Conservation (phyloP, 495 filamentous ascomycete species). For the Hamigera avellanea region DNA sequence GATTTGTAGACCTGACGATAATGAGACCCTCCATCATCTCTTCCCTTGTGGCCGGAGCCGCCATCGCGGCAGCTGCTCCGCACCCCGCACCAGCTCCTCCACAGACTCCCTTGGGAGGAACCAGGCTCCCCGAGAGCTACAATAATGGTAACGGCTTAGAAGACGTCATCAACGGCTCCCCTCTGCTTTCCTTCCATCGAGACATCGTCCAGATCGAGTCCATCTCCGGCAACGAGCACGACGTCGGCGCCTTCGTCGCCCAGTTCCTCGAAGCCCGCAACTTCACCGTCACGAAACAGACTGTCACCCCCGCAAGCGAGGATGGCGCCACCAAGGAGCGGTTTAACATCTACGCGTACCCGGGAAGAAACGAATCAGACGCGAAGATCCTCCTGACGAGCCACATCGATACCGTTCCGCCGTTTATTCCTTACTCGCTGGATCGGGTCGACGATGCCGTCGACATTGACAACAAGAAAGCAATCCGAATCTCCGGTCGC, state of each 20-base stretch:
- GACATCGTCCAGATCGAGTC: constrained; percentile 66
- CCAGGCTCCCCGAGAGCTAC: background rate
- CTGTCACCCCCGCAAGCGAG: constrained; percentile 16
- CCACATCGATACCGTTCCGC: constrained; percentile 62
- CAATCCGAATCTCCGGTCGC: constrained; percentile 52
- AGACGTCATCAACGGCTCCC: constrained; percentile 22
- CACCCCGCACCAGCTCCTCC: constrained; percentile 13
- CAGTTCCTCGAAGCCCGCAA: constrained; percentile 51
- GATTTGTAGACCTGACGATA: background rate
- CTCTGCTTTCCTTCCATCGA: constrained; percentile 67
- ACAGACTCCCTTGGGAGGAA: background rate
- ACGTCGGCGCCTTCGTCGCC: constrained; percentile 56
- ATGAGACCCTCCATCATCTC: constrained; percentile 2
- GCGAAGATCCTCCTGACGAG: constrained; percentile 60
- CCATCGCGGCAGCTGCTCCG: constrained; percentile 21
- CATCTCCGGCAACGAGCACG: constrained; percentile 60
- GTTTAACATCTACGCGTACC: constrained; percentile 75
- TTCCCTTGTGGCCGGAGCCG: constrained; percentile 13
- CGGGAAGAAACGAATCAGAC: constrained; percentile 42
- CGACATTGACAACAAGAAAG: constrained; percentile 28
- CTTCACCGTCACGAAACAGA: constrained; percentile 57
- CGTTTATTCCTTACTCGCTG: constrained; percentile 47
- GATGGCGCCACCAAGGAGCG: constrained; percentile 23
- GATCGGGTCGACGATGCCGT: constrained; percentile 8
- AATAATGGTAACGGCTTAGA: constrained; percentile 5